These are phyloP conservation scores for Annulohypoxylon maeteangense DNA, from an alignment of 495 filamentous ascomycete genomes.

Conservation along the genomic window DNA sequence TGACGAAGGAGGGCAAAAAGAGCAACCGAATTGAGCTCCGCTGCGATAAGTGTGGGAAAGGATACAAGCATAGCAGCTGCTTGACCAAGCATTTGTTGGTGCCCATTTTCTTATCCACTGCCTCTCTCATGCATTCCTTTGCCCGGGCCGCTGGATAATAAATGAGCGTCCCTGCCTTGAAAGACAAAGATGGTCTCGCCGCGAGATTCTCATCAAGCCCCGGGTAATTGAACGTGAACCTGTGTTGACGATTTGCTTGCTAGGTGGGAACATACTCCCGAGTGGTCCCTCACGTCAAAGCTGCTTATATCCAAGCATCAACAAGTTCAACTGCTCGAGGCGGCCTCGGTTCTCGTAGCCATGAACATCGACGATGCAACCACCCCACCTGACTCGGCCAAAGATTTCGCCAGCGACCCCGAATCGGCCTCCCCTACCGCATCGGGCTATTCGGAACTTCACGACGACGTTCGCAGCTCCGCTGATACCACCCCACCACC, in stretches of 20 bases:
- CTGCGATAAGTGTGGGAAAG: slow-evolving; percentile 98
- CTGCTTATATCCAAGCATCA: slow-evolving; percentile 99
- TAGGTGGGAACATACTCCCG: slow-evolving; percentile 99
- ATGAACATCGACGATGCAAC: slow-evolving; percentile 77
- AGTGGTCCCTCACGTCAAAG: slow-evolving; percentile 98
- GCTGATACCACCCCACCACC: slow-evolving; percentile 78
- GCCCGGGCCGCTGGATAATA: slow-evolving; percentile 43
- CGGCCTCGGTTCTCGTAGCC: slow-evolving; percentile 89
- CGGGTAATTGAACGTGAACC: slow-evolving; percentile 46
- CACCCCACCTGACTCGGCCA: slow-evolving; percentile 67
- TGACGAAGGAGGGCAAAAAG: slow-evolving; percentile 81
- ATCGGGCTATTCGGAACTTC: slow-evolving; percentile 79
- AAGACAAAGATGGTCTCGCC: slow-evolving; percentile 37
- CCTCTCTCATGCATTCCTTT: slow-evolving; percentile 52
- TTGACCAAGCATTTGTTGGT: slow-evolving; percentile 99
- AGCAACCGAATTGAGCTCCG: slow-evolving; percentile 82
- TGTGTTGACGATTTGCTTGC: slow-evolving; percentile 56
- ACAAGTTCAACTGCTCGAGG: slow-evolving; percentile 97
- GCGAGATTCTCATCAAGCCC: slow-evolving; percentile 44
- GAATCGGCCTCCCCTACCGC: slow-evolving; percentile 84
- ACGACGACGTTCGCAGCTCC: slow-evolving; percentile 76
- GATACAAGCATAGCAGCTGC: slow-evolving; percentile 99
- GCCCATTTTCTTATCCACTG: slow-evolving; percentile 64
- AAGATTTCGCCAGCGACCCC: slow-evolving; percentile 76
- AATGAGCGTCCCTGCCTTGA: slow-evolving; percentile 42